Conservation (phyloP, 306 rosid species). For the Parietaria judaica region DNA sequence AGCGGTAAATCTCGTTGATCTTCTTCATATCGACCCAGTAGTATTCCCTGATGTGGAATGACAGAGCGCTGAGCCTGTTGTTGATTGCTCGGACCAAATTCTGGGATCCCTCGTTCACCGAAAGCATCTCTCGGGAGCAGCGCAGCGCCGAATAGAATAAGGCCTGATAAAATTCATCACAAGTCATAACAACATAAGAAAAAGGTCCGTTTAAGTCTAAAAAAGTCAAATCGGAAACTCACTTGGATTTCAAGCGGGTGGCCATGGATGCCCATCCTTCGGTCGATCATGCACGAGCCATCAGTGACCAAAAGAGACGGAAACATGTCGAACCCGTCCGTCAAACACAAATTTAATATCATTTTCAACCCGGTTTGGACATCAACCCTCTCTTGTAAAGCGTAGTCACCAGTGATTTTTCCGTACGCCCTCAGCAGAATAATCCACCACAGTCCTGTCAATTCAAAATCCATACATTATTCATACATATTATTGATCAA, state of each 20-base stretch:
- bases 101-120: conserved; percentile 48
- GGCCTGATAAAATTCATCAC: conserved; percentile 44
- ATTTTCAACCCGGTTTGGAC: conserved; percentile 86
- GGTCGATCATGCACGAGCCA: conserved; percentile 99
- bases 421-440: conserved; percentile 82
- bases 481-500: not conserved
- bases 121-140: conserved; percentile 72
- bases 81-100: conserved; percentile 66
- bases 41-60: conserved; percentile 89
- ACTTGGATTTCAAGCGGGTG: conserved; percentile 99
- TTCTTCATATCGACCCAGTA: conserved; percentile 89
- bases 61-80: conserved; percentile 80
- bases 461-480: not conserved
- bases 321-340: conserved; percentile 93
- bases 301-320: conserved; percentile 94
- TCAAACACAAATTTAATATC: conserved; percentile 81
- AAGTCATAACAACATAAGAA: conserved; percentile 10
- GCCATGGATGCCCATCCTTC: conserved; percentile 97
- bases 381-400: conserved; percentile 83
- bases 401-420: conserved; percentile 72
- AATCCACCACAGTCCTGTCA: conserved; percentile 95
- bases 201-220: not conserved
- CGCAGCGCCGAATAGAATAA: conserved; percentile 92
- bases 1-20: conserved; percentile 88
- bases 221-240: conserved; percentile 17